Base-by-base conservation (phyloP, 2,329 filamentous ascomycete genomes). In the Penicillium corylophilum region DNA sequence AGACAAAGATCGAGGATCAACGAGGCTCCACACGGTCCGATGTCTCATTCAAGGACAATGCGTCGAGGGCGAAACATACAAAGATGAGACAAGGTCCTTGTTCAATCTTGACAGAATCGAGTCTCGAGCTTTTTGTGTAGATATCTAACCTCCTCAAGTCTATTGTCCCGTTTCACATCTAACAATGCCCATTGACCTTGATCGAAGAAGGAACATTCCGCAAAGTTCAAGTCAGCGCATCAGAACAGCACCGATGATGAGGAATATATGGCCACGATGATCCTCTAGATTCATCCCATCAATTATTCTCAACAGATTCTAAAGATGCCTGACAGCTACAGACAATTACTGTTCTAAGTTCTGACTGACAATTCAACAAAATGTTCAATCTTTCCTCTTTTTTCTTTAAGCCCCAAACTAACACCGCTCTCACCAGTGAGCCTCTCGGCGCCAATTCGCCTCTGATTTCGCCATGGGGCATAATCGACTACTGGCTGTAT, bases 401-500 rank as follows among this genome's bases (percentile, higher is more conserved):
- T 1, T 22, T 2, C 6, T 22, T n/a, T 16, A 10, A 40, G n/a
- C 5, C 20, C 12, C 9, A 7, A 41, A 13, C 15, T 10, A n/a
- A n/a, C 5, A n/a, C n/a, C 22, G 22, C 15, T 10, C 7, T 8
- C 5, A n/a, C n/a, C 22, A 22, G 7, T 10, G 39, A 20, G 5
- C 13, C 4, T 16, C 39, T 41, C 12, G 39, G 39, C 5, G 22
- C 39, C 2, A n/a, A 9, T 16, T 41, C 22, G 26, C 26, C 26
- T 3, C 4, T 41, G 20, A 3, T 41, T 7, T 66, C 70, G 38
- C 66, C 66, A 6, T 71, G 65, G 66, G 57, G 61, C 9, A 55
- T 68, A 13, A 48, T 70, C 8, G 69, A 71, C 50, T 71, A 68
- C 24, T 59, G 69, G 16, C 46, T 71, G 15, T 70, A 69, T 39